Conservation (phyloP, 2,329 filamentous ascomycete genomes). For the Fusarium denticulatum region DNA sequence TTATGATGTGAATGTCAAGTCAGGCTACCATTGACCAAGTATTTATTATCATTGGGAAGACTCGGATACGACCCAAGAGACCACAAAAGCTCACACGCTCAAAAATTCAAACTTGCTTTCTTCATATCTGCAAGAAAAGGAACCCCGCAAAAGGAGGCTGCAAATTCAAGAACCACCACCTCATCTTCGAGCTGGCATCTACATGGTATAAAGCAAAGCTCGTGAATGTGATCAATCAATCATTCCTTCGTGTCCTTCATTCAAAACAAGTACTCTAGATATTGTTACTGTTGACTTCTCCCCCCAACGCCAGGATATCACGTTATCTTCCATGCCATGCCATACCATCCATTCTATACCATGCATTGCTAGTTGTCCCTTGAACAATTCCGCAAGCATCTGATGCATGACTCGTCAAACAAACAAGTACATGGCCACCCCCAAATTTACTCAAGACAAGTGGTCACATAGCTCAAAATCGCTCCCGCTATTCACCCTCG, state of each 20-base stretch:
- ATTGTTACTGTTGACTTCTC: constrained; percentile 17
- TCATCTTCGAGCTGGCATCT: neutral
- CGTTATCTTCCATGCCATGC: constrained; percentile 17
- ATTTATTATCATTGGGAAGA: neutral
- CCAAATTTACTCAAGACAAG: constrained; percentile 9
- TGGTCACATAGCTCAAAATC: neutral
- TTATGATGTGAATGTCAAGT: neutral
- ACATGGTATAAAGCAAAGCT: neutral
- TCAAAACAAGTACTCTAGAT: constrained; percentile 17
- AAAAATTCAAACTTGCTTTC: neutral
- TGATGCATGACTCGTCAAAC: constrained; percentile 11
- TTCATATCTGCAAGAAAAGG: neutral
- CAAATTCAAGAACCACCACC: neutral
- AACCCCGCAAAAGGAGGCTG: neutral
- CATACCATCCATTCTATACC: constrained; percentile 1
- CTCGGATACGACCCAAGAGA: neutral
- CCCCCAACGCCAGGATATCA: constrained; percentile 38
- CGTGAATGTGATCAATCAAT: constrained; percentile 2
- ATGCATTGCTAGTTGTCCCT: constrained; percentile 4
- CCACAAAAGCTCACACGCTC: neutral
- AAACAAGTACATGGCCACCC: neutral
- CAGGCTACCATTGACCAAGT: neutral
- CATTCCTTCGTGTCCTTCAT: constrained; percentile 32
- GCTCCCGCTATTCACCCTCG: constrained; percentile 49
- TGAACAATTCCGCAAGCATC: neutral